Conservation (phyloP, 192 early-diverging fungal genomes). For the Mortierella claussenii region DNA sequence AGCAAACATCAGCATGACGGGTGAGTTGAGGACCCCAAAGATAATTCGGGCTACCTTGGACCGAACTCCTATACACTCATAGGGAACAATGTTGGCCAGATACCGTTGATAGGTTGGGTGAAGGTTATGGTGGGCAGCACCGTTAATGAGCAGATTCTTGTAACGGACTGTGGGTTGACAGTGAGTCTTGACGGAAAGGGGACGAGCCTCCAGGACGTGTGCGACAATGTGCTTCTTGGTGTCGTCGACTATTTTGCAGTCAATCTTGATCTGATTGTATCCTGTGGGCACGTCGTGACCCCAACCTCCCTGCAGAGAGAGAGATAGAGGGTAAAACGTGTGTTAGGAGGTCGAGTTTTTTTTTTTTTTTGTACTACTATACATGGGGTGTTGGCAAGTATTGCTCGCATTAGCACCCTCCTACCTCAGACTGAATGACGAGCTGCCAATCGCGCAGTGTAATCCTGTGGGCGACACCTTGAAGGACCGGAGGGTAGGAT, state of each 20-base stretch:
- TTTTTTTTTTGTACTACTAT: neutral
- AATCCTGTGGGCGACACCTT: slow-evolving; percentile 48
- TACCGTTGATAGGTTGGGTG: slow-evolving; percentile 40
- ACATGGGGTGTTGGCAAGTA: neutral
- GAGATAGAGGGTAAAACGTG: neutral
- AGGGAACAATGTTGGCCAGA: slow-evolving; percentile 35
- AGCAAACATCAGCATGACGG: slow-evolving; percentile 20
- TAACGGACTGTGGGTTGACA: slow-evolving; percentile 46
- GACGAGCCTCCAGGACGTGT: slow-evolving; percentile 33
- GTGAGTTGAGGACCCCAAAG: slow-evolving; percentile 9
- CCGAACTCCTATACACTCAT: slow-evolving; percentile 18
- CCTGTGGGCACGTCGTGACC: slow-evolving; percentile 49
- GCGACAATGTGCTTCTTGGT: slow-evolving; percentile 27
- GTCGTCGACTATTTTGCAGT: slow-evolving; percentile 18
- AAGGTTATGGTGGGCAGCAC: slow-evolving; percentile 38
- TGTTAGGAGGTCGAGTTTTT: neutral
- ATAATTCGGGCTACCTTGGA: slow-evolving; percentile 26
- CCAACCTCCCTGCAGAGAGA: slow-evolving; percentile 38
- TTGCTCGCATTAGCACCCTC: no score
- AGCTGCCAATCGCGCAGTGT: slow-evolving; percentile 39
- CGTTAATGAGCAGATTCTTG: slow-evolving; percentile 25
- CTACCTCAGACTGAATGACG: slow-evolving; percentile 46
- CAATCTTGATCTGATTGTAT: slow-evolving; percentile 51
- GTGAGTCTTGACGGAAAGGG: slow-evolving; percentile 16
- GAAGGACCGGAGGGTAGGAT: slow-evolving; percentile 42